Base-by-base conservation (phyloP, 1,284 basidiomycete species). In the Moniliophthora roreri region DNA sequence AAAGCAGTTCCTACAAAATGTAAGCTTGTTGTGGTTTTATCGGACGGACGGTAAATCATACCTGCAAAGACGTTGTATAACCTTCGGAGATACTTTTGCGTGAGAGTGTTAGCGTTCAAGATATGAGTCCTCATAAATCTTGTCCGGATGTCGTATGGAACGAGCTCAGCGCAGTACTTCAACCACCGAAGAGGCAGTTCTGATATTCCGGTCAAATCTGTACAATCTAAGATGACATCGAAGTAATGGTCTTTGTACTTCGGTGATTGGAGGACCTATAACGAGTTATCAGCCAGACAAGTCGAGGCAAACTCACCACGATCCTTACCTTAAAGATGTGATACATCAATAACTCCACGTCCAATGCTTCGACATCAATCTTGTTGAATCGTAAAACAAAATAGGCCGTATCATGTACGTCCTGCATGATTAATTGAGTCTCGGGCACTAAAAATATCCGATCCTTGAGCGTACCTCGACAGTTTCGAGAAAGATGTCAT, bases 161-260 rank as follows among this genome's bases (percentile, higher is more conserved):
- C 84, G 42, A 93, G 75, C 64, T 94, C 91, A 6, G 87, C 78
- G 42, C 86, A 87, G 53, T 85, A 85, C 65, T 89, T 92, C 47
- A 93, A 67, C 89, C 90, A 94, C 56, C 89, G 84, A 9, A 90
- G 72, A 0, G 92, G 92, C 13, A 93, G 75, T 67, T 94, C 91
- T 0, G 87, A 91, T 4, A 81, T 77, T 5, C 88, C 74, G 1
- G 85, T 81, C 66, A 93, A 93, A 18, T 81, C 83, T 21, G 93
- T 95, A 68, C 89, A 89, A 63, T 95, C 93, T 46, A 94, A 69
- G 59, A 95, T 80, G 26, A 95, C 71, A 54, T 93, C 88, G 64
- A 89, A 92, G 11, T 69, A 59, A 39, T 76, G 77, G 48, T 76
- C 70, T 26, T 70, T 72, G 62, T 83, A 78, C 10, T 28, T 28